Percentiles rank a stretch among this genome's conserved stretches.
Conservation (phyloP, 805 yeast species). For the Suhomyces sp. region DNA sequence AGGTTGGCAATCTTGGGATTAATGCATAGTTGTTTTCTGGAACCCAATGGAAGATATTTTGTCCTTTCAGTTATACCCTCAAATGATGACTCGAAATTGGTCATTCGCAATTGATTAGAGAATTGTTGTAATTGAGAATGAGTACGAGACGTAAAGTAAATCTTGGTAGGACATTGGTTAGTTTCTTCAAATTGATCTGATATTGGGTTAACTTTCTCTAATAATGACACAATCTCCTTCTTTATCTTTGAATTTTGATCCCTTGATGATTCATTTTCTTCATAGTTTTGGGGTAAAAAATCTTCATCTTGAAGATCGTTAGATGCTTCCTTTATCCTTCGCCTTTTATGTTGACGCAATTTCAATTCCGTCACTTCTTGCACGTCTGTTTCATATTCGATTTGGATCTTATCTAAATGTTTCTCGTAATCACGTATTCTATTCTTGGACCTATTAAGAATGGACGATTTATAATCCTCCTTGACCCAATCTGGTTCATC, state of each 20-base stretch:
- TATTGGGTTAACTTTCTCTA: slow-evolving; percentile 37
- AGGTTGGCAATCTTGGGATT: slow-evolving; percentile 57
- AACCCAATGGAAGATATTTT: slow-evolving; percentile 73
- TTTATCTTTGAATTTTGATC: slow-evolving; percentile 34
- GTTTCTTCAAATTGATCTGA: slow-evolving; percentile 14
- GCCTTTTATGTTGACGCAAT: slow-evolving; percentile 8
- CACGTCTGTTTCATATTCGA: slow-evolving; percentile 18
- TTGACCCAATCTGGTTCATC: slow-evolving; percentile 74
- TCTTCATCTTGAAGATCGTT: slow-evolving; percentile 3
- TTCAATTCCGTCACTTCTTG: slow-evolving; percentile 14
- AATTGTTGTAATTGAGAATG: slow-evolving; percentile 88
- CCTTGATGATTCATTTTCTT: slow-evolving; percentile 21
- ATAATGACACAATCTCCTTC: slow-evolving; percentile 48
- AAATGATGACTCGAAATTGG: slow-evolving; percentile 64
- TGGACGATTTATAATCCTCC: slow-evolving; percentile 32
- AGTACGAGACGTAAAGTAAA: slow-evolving; percentile 80
- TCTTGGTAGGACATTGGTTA: slow-evolving; percentile 38
- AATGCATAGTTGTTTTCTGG: slow-evolving; percentile 83
- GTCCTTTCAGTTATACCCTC: slow-evolving; percentile 47
- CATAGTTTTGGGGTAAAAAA: slow-evolving; percentile 36
- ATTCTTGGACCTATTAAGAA: slow-evolving; percentile 25
- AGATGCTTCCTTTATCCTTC: slow-evolving; percentile 6
- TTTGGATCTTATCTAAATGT: slow-evolving; percentile 36
- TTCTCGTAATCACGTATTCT: slow-evolving; percentile 40
- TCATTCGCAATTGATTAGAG: slow-evolving; percentile 63